Conservation (phyloP, 2,329 filamentous ascomycete genomes). For the Claviceps paspali region DNA sequence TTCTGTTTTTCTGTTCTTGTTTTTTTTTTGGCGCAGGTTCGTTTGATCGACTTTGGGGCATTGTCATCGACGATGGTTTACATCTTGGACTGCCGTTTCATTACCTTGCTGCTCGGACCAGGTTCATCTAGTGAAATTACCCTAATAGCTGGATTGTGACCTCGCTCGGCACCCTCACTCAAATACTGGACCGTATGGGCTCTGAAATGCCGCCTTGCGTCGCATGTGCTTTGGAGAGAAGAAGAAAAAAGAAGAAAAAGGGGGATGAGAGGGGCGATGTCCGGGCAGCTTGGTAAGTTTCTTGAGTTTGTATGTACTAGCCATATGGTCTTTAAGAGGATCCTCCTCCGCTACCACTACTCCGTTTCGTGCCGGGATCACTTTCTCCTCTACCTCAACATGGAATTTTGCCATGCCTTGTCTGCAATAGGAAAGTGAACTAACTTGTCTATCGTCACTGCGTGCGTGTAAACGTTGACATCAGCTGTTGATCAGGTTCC, state of each 20-base stretch:
- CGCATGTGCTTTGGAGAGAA: conserved; percentile 4
- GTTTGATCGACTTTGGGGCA: conserved; percentile 2
- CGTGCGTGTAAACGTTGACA: background rate
- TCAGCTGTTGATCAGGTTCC: background rate
- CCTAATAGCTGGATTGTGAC: conserved; percentile 10
- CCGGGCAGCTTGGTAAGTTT: conserved; percentile 40
- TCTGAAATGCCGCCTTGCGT: conserved; percentile 8
- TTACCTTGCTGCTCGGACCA: conserved; percentile 21
- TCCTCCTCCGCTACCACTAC: conserved; percentile 8
- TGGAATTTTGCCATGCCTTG: background rate
- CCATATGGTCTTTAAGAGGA: conserved; percentile 27
- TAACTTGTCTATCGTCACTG: background rate
- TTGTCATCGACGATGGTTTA: background rate
- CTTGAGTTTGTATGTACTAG: conserved; percentile 37
- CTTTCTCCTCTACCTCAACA: background rate
- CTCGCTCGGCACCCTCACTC: conserved; percentile 5
- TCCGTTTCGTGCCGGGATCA: conserved; percentile 1
- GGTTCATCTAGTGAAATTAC: conserved; percentile 14
- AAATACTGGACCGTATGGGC: conserved; percentile 6
- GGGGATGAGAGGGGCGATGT: conserved; percentile 21
- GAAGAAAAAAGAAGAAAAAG: no score
- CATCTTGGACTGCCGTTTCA: conserved; percentile 10
- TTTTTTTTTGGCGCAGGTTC: conserved; percentile 14
- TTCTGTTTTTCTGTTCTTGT: no score
- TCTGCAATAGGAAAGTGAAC: background rate